Evolutionary conservation across 331 rosid genomes (phyloP).

Genomic region (Saraca asoca): DNA sequence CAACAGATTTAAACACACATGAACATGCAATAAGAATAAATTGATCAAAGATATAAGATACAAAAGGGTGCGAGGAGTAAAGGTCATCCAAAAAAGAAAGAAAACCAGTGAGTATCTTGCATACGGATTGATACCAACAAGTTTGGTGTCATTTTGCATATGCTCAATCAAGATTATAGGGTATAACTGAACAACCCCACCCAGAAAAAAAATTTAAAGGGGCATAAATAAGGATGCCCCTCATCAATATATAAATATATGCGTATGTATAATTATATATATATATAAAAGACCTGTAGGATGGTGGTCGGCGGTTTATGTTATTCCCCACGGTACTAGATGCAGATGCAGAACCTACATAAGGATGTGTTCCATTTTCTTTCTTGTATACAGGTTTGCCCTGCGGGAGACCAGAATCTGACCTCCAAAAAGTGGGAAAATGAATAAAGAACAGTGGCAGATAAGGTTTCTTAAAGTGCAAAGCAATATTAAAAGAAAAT

Average conservation of each 20-base stretch:
- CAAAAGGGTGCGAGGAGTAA: too few species aligned
- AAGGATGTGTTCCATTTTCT: conserved; percentile 73
- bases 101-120: not conserved
- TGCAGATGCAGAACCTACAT: conserved; percentile 54
- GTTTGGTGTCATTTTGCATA: not conserved
- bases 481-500: conserved; percentile 3
- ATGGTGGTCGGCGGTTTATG: conserved; percentile 48
- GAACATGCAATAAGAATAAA: conserved; percentile 4
- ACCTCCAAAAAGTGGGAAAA: conserved; percentile 23
- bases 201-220: conserved; percentile 1
- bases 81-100: too few species aligned
- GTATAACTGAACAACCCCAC: conserved; percentile 5
- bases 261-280: not conserved
- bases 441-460: not conserved
- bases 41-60: too few species aligned
- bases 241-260: not conserved
- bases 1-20: conserved; percentile 39
- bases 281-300: conserved; percentile 59
- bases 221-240: not conserved
- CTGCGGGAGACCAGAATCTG: conserved; percentile 65
- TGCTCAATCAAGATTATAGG: not conserved
- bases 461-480: not conserved
- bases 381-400: conserved; percentile 68
- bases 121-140: not conserved
- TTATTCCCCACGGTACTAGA: conserved; percentile 51